These are phyloP conservation scores for Nigrospora oryzae DNA, from an alignment of 2,329 filamentous ascomycete genomes.

Conservation along the genomic window DNA sequence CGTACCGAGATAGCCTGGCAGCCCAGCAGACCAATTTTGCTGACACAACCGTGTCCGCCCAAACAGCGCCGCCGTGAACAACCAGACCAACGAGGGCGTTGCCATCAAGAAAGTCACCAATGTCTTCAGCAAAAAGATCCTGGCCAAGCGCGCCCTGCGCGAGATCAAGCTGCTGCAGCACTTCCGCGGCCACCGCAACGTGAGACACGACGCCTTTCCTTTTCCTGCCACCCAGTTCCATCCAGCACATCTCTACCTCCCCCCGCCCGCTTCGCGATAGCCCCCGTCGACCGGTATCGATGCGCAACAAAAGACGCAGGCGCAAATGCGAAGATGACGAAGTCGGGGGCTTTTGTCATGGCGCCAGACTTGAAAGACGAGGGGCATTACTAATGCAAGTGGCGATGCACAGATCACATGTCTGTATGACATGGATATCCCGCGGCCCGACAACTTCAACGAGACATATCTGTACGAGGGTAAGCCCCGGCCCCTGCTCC, in stretches of 20 bases:
- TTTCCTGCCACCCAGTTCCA: not conserved
- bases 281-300: no score
- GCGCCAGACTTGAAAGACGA: no score
- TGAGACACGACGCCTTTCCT: constrained; percentile 30
- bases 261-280: not conserved
- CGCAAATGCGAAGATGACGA: no score
- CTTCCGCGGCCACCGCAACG: constrained; percentile 84
- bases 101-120: constrained; percentile 99
- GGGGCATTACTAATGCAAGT: not conserved
- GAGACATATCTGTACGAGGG: constrained; percentile 98
- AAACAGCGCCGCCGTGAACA: constrained; percentile 80
- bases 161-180: constrained; percentile 99
- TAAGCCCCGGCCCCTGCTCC: constrained; percentile 31
- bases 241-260: not conserved
- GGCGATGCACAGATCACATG: constrained; percentile 73
- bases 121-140: constrained; percentile 99
- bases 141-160: constrained; percentile 92
- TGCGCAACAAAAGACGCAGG: no score
- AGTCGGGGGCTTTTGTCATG: no score
- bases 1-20: no score
- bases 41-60: constrained; percentile 13
- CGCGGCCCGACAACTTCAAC: constrained; percentile 94
- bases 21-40: not conserved
- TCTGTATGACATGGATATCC: constrained; percentile 99
- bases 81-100: constrained; percentile 82